phyloP scores from a whole-genome alignment of 1,139 yeast species.

The Debaryomyces fabryi region DNA sequence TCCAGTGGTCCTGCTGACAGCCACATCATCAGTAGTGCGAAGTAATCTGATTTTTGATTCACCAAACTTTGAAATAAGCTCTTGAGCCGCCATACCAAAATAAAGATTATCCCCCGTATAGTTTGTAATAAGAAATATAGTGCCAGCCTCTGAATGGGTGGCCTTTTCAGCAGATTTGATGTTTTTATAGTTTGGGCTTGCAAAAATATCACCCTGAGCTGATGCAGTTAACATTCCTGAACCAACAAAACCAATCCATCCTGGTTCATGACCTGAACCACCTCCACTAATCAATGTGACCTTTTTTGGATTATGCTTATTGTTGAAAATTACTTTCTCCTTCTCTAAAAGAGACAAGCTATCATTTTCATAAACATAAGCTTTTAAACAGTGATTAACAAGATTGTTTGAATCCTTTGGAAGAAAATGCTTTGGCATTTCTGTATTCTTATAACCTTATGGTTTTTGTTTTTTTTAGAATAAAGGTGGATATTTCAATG shows the following conservation, averaged over 20 bases:
- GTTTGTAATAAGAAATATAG: slow-evolving; percentile 26
- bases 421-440: slow-evolving; percentile 21
- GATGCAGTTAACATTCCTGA: slow-evolving; percentile 48
- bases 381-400: slow-evolving; percentile 22
- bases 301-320: slow-evolving; percentile 25
- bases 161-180: slow-evolving; percentile 39
- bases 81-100: slow-evolving; percentile 30
- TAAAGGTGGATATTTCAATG: background rate
- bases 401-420: slow-evolving; percentile 22
- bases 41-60: slow-evolving; percentile 16
- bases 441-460: background rate
- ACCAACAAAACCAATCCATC: slow-evolving; percentile 48
- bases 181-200: slow-evolving; percentile 46
- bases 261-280: slow-evolving; percentile 53
- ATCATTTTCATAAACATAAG: slow-evolving; percentile 18
- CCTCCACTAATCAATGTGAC: slow-evolving; percentile 47
- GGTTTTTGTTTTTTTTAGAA: background rate
- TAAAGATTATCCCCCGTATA: slow-evolving; percentile 23
- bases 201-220: slow-evolving; percentile 50
- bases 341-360: slow-evolving; percentile 26
- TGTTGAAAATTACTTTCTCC: slow-evolving; percentile 40
- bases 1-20: slow-evolving; percentile 41
- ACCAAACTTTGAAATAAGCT: slow-evolving; percentile 26
- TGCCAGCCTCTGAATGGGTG: slow-evolving; percentile 26
- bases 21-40: slow-evolving; percentile 37